These are phyloP conservation scores for Amanita brunnescens DNA, from an alignment of 768 basidiomycete species.

Conservation along the genomic window DNA sequence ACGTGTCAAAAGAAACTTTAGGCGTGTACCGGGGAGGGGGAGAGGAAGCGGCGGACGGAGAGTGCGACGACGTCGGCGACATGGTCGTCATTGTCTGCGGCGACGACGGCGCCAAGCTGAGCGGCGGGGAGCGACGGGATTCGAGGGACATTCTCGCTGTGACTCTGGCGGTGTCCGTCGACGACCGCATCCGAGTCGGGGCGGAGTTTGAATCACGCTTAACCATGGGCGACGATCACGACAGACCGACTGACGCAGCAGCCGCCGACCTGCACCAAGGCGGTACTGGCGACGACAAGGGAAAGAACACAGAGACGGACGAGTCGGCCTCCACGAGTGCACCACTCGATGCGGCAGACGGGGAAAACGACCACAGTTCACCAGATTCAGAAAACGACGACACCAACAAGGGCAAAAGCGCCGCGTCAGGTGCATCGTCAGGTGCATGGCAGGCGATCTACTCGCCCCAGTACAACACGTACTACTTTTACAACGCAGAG, in stretches of 20 bases:
- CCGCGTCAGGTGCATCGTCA: slow-evolving; percentile 10
- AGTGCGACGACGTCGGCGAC: slow-evolving; percentile 11
- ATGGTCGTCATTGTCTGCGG: slow-evolving; percentile 1
- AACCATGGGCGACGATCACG: slow-evolving; percentile 4
- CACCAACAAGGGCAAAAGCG: neutral
- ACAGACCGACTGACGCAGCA: neutral
- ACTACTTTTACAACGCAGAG: slow-evolving; percentile 75
- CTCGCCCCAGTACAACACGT: slow-evolving; percentile 67
- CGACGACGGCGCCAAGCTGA: too few species aligned
- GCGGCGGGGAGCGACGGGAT: too few species aligned
- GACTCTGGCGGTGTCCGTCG: too few species aligned
- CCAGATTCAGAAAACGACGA: neutral
- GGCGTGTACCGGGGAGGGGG: slow-evolving; percentile 37
- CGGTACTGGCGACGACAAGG: neutral
- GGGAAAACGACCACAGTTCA: neutral
- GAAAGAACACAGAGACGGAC: neutral
- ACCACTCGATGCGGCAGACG: neutral
- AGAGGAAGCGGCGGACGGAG: slow-evolving; percentile 9
- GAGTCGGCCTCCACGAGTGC: neutral
- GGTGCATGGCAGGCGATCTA: slow-evolving; percentile 73
- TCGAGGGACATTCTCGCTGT: too few species aligned
- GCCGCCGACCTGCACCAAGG: neutral
- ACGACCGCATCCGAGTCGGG: neutral
- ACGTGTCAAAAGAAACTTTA: slow-evolving; percentile 83
- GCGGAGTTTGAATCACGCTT: slow-evolving; percentile 12